Percentiles rank a stretch among this genome's conserved stretches.
Evolutionary conservation across 768 basidiomycete species (phyloP).

Genomic region (Lactarius psammicola): DNA sequence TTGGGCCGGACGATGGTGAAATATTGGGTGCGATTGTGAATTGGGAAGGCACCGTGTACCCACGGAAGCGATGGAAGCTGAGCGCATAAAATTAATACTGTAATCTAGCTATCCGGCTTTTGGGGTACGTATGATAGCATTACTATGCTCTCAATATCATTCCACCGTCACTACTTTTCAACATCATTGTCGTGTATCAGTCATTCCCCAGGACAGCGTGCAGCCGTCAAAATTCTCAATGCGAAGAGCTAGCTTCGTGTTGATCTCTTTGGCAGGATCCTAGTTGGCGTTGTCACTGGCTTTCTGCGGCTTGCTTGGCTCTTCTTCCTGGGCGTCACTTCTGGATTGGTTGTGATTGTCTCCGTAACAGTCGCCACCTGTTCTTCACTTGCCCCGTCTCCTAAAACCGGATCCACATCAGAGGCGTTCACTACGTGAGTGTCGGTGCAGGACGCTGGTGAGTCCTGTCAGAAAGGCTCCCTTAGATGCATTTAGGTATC

Average conservation of each 20-base stretch:
- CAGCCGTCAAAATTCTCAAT: not conserved
- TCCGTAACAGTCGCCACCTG: not conserved
- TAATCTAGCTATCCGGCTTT: not conserved
- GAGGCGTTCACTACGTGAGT: not conserved
- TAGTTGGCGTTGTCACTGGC: conserved; percentile 4
- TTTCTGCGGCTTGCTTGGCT: conserved; percentile 1
- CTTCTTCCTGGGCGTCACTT: not conserved
- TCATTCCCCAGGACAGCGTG: not conserved
- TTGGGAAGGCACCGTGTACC: conserved; percentile 68
- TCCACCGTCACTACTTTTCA: not conserved
- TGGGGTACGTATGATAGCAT: conserved; percentile 1
- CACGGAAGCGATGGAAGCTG: conserved; percentile 76
- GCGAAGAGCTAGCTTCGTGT: conserved; percentile 12
- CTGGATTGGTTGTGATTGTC: not conserved
- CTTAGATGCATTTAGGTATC: not conserved
- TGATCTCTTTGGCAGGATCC: conserved; percentile 24
- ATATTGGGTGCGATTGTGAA: conserved; percentile 81
- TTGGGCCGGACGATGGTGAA: conserved; percentile 74
- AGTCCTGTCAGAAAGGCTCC: not conserved
- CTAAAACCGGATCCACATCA: not conserved
- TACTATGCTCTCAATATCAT: not conserved
- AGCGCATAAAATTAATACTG: conserved; percentile 25
- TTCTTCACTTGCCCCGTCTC: not conserved
- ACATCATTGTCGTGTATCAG: not conserved
- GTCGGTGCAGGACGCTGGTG: not conserved